phyloP scores from a whole-genome alignment of 2,329 filamentous ascomycete species.

The Aspergillus caelatus region DNA sequence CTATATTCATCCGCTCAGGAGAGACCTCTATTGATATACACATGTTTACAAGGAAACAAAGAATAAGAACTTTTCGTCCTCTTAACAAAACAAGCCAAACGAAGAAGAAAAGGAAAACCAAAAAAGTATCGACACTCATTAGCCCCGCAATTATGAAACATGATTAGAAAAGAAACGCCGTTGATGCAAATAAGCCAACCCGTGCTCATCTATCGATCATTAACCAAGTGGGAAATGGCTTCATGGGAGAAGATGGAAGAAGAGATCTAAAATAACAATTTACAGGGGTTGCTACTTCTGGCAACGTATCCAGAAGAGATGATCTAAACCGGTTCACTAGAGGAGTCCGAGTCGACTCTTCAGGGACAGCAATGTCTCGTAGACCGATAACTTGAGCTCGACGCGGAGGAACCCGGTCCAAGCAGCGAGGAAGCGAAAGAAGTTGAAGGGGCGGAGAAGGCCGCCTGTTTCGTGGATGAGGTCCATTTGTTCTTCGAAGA shows the following conservation, averaged over 20 bases:
- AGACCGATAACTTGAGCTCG: slow-evolving; percentile 60
- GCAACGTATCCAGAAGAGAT: neutral
- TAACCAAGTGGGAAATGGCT: neutral
- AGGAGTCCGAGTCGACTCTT: slow-evolving; percentile 53
- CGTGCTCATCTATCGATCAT: slow-evolving; percentile 6
- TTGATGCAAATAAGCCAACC: slow-evolving; percentile 11
- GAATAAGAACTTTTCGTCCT: neutral
- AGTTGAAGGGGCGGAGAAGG: slow-evolving; percentile 55
- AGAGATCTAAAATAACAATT: slow-evolving; percentile 23
- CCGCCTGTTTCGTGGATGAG: slow-evolving; percentile 50
- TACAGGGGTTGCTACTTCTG: slow-evolving; percentile 7
- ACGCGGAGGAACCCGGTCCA: slow-evolving; percentile 58
- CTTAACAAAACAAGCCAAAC: neutral
- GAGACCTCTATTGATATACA: neutral
- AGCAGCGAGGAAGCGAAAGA: slow-evolving; percentile 54
- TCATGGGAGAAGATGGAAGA: slow-evolving; percentile 10
- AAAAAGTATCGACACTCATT: neutral
- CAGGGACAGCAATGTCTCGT: slow-evolving; percentile 58
- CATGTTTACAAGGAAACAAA: neutral
- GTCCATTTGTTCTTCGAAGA: slow-evolving; percentile 65
- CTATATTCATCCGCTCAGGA: neutral
- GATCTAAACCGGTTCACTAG: neutral
- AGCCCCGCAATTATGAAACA: neutral
- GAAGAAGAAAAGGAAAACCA: neutral
- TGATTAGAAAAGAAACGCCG: slow-evolving; percentile 3